A percentile compares a stretch with the other conserved stretches of the same genome.
Evolutionary conservation across 116 monocot species (phyloP).

Genomic region (Dioscorea cayenensis): DNA sequence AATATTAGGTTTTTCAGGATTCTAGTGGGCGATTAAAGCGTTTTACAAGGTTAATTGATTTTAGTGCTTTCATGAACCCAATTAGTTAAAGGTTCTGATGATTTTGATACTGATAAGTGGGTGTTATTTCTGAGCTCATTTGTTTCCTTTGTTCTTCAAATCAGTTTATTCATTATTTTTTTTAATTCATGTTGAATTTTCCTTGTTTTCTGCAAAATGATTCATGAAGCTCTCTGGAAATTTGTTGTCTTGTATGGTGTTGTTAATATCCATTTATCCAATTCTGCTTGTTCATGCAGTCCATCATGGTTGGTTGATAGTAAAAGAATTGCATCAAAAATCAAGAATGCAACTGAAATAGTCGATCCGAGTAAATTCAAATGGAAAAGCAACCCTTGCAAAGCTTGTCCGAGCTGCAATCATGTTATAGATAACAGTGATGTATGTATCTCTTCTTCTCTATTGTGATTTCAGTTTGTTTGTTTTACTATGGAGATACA

Average conservation of each 20-base stretch:
- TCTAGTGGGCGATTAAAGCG: no score
- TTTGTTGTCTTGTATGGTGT: conserved; percentile 1
- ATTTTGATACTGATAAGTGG: no score
- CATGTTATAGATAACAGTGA: conserved; percentile 83
- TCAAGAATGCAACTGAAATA: conserved; percentile 70
- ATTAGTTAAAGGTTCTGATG: no score
- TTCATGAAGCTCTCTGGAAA: not conserved
- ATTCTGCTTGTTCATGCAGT: conserved; percentile 30
- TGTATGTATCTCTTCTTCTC: conserved; percentile 39
- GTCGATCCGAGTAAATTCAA: conserved; percentile 43
- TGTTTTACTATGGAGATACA: not conserved
- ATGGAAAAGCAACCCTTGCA: conserved; percentile 85
- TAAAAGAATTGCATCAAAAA: conserved; percentile 84
- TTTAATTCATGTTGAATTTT: no score
- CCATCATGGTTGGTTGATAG: conserved; percentile 89
- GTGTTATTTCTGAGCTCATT: no score
- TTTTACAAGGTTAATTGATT: no score
- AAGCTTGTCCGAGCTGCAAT: conserved; percentile 71
- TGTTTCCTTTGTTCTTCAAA: no score
- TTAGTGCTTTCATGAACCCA: no score
- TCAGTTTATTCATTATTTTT: no score
- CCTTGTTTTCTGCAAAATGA: not conserved
- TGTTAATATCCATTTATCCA: not conserved
- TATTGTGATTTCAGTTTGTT: not conserved
- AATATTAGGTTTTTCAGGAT: no score